A percentile compares a stretch with the other conserved stretches of the same genome.
Evolutionary conservation across 768 basidiomycete genomes (phyloP).

Genomic region (Rhizopogon vinicolor): DNA sequence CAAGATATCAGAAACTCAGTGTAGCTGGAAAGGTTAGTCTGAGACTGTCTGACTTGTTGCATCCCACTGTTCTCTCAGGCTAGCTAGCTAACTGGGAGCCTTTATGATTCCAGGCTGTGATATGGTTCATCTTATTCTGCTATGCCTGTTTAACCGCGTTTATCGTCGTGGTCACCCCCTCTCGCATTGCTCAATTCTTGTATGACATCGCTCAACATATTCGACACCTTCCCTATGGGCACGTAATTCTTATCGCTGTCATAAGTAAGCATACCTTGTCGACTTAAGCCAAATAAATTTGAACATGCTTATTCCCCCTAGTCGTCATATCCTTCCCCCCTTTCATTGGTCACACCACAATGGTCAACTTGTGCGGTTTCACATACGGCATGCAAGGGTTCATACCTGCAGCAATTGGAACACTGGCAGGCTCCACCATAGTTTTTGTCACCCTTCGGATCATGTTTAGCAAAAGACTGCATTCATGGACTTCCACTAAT

Average conservation of each 20-base stretch:
- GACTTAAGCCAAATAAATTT: slow-evolving; percentile 49
- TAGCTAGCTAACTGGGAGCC: background rate
- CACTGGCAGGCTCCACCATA: slow-evolving; percentile 58
- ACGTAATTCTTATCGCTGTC: slow-evolving; percentile 46
- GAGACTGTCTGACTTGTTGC: background rate
- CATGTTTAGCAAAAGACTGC: slow-evolving; percentile 52
- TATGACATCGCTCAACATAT: slow-evolving; percentile 67
- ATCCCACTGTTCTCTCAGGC: no score
- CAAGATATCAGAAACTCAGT: slow-evolving; percentile 47
- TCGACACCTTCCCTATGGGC: slow-evolving; percentile 56
- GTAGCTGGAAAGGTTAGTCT: slow-evolving; percentile 48
- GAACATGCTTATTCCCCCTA: slow-evolving; percentile 9
- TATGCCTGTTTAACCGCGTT: slow-evolving; percentile 43
- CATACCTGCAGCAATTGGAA: slow-evolving; percentile 55
- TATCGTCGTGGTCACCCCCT: slow-evolving; percentile 53
- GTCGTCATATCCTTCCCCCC: slow-evolving; percentile 28
- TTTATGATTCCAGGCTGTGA: slow-evolving; percentile 39
- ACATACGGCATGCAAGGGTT: slow-evolving; percentile 81
- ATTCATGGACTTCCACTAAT: slow-evolving; percentile 55
- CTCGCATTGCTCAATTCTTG: slow-evolving; percentile 60
- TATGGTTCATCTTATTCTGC: slow-evolving; percentile 57
- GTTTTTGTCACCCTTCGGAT: slow-evolving; percentile 58
- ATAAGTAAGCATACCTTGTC: slow-evolving; percentile 52
- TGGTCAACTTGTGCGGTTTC: slow-evolving; percentile 69
- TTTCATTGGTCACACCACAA: slow-evolving; percentile 24